Base-by-base conservation (phyloP, 345 rosid genomes). In the Brassica carinata region DNA sequence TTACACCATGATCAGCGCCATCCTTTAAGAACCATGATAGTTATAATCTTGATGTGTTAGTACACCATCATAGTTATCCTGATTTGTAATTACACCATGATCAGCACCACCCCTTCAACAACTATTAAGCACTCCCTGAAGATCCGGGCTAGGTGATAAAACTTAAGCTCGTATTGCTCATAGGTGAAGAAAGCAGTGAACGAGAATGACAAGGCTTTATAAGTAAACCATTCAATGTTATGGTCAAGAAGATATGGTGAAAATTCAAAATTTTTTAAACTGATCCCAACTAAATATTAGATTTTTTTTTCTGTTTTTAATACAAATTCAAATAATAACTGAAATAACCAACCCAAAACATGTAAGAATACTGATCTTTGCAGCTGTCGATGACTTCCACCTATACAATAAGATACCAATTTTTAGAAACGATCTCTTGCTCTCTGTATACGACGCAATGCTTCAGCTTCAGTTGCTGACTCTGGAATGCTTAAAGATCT, bases 351-450 rank as follows among this genome's bases (percentile, higher is more conserved):
- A 0, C 58, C 19, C 19, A n/a, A 53, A 53, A 53, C 58, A 53
- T 53, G 58, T 53, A 51, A n/a, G 2, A 51, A 14, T 51, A 40
- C 4, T 51, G 2, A 74, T 80, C 45, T 74, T 75, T 69, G 83
- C 75, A 51, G 71, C 64, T 67, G 78, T 33, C 38, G 77, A 65
- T 72, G 68, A 40, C 38, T 69, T 63, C 27, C 84, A 67, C 69
- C 89, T 90, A 87, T 90, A 84, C 89, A 86, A 57, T 74, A 74
- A 77, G 45, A 34, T 31, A 48, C 7, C 33, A 75, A 61, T 19
- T 65, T 75, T 82, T 72, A 88, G 83, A 91, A 96, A 48, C 88
- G 82, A 79, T 96, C 92, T 87, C 93, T 96, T 18, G 98, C 99
- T 62, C 65, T 84, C 10, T 92, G 88, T 59, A 96, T 89, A 65